phyloP scores from a whole-genome alignment of 1,139 yeast genomes.

The Pichia sp. region DNA sequence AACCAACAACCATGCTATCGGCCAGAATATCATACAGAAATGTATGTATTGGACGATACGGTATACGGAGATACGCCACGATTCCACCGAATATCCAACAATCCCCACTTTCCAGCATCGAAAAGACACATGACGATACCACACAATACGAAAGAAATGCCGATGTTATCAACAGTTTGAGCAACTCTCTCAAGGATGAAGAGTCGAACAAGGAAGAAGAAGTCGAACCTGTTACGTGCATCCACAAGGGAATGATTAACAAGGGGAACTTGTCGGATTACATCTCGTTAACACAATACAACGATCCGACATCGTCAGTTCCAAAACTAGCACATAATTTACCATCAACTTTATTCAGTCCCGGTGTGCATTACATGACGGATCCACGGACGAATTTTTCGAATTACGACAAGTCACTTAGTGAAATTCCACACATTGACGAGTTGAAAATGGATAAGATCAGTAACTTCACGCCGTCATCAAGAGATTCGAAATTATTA shows the following conservation, averaged over 20 bases:
- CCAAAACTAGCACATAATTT: constrained; percentile 62
- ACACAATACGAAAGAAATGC: constrained; percentile 1
- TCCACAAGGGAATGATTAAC: constrained; percentile 2
- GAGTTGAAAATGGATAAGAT: constrained; percentile 66
- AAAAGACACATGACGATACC: too few relatives aligned
- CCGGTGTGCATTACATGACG: constrained; percentile 77
- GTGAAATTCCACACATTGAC: constrained; percentile 58
- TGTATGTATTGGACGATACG: too few relatives aligned
- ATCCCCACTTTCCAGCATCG: too few relatives aligned
- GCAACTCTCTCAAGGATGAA: background rate
- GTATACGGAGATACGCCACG: too few relatives aligned
- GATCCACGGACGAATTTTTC: constrained; percentile 75
- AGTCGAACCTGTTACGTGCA: constrained; percentile 1
- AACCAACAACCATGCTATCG: too few relatives aligned
- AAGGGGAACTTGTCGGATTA: constrained; percentile 16
- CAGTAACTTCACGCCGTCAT: constrained; percentile 59
- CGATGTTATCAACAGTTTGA: background rate
- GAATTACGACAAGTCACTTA: constrained; percentile 66
- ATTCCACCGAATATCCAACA: too few relatives aligned
- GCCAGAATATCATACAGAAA: too few relatives aligned
- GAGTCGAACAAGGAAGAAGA: constrained; percentile 1
- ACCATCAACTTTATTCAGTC: constrained; percentile 70
- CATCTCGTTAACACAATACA: constrained; percentile 19
- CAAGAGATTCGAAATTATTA: constrained; percentile 56
- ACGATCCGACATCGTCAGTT: constrained; percentile 20